Evolutionary conservation across 2,329 filamentous ascomycete species (phyloP).

Genomic region (Thelonectria blattea): DNA sequence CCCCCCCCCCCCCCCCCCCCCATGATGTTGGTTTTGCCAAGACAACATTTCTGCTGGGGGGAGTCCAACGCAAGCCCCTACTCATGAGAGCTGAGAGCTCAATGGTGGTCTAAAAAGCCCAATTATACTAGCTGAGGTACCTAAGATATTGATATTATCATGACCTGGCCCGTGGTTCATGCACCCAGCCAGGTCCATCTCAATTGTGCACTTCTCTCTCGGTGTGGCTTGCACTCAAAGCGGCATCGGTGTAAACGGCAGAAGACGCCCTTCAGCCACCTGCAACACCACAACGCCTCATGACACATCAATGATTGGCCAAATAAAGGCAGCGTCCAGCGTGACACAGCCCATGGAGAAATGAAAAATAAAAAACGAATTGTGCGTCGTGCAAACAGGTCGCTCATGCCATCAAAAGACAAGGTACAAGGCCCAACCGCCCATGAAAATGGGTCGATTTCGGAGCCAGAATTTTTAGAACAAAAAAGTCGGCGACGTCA

Average conservation of each 20-base stretch:
- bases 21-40: too few species aligned
- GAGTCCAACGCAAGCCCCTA: too few species aligned
- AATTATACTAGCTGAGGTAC: too few species aligned
- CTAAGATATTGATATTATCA: too few species aligned
- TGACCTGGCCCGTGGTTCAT: too few species aligned
- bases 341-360: neutral
- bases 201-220: neutral
- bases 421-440: constrained; percentile 21
- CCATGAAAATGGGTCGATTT: constrained; percentile 37
- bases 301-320: neutral
- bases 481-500: constrained; percentile 38
- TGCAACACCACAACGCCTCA: neutral
- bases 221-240: constrained; percentile 4
- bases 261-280: neutral
- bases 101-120: too few species aligned
- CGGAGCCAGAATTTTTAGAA: constrained; percentile 31
- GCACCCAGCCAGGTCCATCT: too few species aligned
- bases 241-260: constrained; percentile 1
- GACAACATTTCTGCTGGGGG: too few species aligned
- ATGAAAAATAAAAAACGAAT: neutral
- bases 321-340: neutral
- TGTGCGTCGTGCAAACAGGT: constrained; percentile 13
- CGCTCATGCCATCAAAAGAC: constrained; percentile 9
- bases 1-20: too few species aligned
- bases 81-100: too few species aligned